Percentiles rank a stretch among this genome's conserved stretches.
Evolutionary conservation across 2,329 filamentous ascomycete species (phyloP).

Genomic region (Xylariaceae sp.): DNA sequence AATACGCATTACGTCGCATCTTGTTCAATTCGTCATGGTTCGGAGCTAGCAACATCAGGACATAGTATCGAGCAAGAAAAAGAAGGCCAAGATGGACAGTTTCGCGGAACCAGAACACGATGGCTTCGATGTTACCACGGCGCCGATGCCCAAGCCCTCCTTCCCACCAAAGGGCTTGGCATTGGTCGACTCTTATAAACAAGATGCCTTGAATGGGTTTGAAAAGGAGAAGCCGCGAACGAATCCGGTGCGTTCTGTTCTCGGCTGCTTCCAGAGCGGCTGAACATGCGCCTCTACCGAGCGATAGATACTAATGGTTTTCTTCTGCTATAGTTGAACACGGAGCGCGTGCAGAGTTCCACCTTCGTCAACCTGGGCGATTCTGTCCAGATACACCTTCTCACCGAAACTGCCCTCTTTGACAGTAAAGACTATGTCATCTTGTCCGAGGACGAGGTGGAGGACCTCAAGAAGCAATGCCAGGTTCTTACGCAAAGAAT

Average conservation of each 20-base stretch:
- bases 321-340: conserved; percentile 41
- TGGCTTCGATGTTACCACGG: conserved; percentile 23
- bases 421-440: conserved; percentile 85
- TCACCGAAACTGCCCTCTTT: conserved; percentile 87
- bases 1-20: conserved; percentile 1
- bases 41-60: conserved; percentile 19
- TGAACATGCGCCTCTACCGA: neutral
- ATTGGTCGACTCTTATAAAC: conserved; percentile 55
- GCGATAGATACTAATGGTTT: conserved; percentile 14
- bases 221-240: conserved; percentile 49
- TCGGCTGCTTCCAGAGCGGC: neutral
- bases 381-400: conserved; percentile 78
- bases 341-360: conserved; percentile 49
- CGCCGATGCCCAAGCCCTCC: conserved; percentile 26
- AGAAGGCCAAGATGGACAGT: conserved; percentile 25
- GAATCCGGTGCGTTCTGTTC: conserved; percentile 47
- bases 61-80: conserved; percentile 21
- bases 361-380: conserved; percentile 59
- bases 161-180: conserved; percentile 42
- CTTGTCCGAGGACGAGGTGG: conserved; percentile 85
- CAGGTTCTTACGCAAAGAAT: conserved; percentile 68
- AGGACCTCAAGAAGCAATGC: conserved; percentile 83
- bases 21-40: conserved; percentile 26
- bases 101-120: conserved; percentile 23
- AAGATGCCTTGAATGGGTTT: conserved; percentile 50